phyloP scores from a whole-genome alignment of 2,329 filamentous ascomycete genomes.

The Aspergillus costaricaensis region DNA sequence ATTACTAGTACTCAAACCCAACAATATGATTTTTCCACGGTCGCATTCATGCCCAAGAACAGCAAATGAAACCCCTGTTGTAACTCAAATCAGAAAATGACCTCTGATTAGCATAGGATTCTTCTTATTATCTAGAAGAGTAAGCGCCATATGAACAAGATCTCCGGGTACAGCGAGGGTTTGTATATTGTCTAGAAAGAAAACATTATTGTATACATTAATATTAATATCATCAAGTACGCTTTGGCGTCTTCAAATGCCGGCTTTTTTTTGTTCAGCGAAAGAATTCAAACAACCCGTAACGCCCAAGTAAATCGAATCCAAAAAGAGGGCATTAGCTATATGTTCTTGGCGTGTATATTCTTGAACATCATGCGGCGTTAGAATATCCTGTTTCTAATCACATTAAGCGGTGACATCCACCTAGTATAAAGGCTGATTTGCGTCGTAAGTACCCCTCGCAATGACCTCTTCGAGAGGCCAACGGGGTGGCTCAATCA shows the following conservation, averaged over 20 bases:
- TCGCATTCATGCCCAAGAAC: background rate
- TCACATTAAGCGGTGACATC: background rate
- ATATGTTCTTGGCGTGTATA: background rate
- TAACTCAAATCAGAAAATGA: background rate
- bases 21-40: background rate
- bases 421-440: conserved; percentile 62
- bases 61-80: background rate
- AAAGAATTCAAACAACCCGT: background rate
- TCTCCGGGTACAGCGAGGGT: background rate
- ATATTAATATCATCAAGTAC: conserved; percentile 3
- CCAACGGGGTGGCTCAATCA: conserved; percentile 72
- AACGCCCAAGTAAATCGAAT: background rate
- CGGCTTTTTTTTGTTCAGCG: background rate
- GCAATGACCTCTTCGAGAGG: conserved; percentile 70
- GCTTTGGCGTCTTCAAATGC: background rate
- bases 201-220: conserved; percentile 10
- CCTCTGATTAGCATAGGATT: no score
- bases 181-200: conserved; percentile 2
- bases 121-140: background rate
- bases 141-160: background rate
- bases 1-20: no score
- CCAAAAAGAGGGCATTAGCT: background rate
- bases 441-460: conserved; percentile 70
- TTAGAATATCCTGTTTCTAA: conserved; percentile 1
- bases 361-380: background rate